phyloP scores from a whole-genome alignment of 345 rosid species.

The Gossypium anomalum region DNA sequence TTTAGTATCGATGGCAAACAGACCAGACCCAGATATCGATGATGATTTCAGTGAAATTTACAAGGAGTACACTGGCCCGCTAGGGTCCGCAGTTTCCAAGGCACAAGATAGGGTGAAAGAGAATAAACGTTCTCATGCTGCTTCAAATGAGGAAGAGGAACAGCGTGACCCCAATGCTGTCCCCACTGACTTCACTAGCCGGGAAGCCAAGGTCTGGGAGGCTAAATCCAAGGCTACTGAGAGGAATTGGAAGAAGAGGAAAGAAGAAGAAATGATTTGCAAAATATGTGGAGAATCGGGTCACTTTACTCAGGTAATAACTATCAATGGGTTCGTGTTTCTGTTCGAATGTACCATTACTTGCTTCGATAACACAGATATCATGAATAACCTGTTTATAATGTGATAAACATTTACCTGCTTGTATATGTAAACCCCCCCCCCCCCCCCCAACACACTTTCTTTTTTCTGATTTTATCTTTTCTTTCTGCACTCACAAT shows the following conservation, averaged over 20 bases:
- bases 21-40: slow-evolving; percentile 70
- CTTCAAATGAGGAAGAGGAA: slow-evolving; percentile 70
- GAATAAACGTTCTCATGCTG: slow-evolving; percentile 51
- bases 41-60: slow-evolving; percentile 93
- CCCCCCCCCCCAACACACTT: neutral
- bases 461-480: neutral
- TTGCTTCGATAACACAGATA: neutral
- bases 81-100: slow-evolving; percentile 30
- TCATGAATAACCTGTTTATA: neutral
- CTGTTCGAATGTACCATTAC: neutral
- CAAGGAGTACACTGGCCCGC: slow-evolving; percentile 96
- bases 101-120: slow-evolving; percentile 47
- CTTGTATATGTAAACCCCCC: neutral
- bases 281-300: slow-evolving; percentile 96
- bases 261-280: slow-evolving; percentile 98
- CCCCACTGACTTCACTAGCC: slow-evolving; percentile 94
- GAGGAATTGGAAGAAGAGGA: slow-evolving; percentile 97
- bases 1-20: slow-evolving; percentile 52
- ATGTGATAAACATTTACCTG: neutral
- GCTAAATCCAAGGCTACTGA: slow-evolving; percentile 98
- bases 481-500: neutral
- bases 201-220: slow-evolving; percentile 99
- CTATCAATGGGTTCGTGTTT: neutral
- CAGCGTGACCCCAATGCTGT: slow-evolving; percentile 91
- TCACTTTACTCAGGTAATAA: slow-evolving; percentile 91